Evolutionary conservation across 192 early-diverging fungal genomes (phyloP).

Genomic region (Mortierella alpina): DNA sequence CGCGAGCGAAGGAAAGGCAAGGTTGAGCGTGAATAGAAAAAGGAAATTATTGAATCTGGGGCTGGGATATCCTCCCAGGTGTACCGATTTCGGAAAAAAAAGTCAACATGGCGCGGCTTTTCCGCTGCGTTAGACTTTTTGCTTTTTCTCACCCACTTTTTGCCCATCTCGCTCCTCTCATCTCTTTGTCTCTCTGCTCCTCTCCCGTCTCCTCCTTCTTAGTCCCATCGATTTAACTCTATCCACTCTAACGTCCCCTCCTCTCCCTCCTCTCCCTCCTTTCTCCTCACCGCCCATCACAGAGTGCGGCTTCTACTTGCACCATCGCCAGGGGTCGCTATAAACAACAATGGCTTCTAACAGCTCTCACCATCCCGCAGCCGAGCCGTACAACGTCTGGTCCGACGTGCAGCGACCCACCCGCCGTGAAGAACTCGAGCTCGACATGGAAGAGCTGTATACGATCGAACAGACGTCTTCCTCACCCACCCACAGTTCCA

Average conservation of each 20-base stretch:
- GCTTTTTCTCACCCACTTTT: background rate
- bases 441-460: slow-evolving; percentile 28
- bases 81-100: too few species aligned
- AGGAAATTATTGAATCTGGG: too few species aligned
- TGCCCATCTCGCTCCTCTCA: background rate
- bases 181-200: slow-evolving; percentile 1
- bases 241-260: background rate
- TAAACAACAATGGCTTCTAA: slow-evolving; percentile 8
- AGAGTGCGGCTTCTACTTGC: too few species aligned
- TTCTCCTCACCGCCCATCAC: too few species aligned
- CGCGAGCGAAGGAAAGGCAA: too few species aligned
- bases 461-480: slow-evolving; percentile 16
- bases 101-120: too few species aligned
- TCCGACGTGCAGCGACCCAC: background rate
- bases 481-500: background rate
- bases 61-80: too few species aligned
- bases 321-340: background rate
- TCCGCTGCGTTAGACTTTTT: background rate
- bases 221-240: background rate
- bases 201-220: background rate
- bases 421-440: background rate
- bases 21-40: too few species aligned
- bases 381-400: slow-evolving; percentile 28
- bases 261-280: background rate
- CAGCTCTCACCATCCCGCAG: background rate